phyloP scores from a whole-genome alignment of 352 stramenopile species.

The Pythium sp. region DNA sequence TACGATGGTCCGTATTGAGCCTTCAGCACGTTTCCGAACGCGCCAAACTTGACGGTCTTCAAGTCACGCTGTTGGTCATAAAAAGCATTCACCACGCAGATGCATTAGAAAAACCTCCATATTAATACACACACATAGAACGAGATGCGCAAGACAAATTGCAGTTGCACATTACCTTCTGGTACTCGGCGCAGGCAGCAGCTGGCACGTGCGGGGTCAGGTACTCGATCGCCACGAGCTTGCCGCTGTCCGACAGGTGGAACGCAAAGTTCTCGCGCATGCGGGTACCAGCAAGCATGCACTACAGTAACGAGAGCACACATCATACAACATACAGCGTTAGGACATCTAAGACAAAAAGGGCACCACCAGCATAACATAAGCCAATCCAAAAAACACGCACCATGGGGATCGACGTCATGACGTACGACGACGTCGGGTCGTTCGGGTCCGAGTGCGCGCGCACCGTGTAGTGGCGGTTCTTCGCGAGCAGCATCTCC shows the following conservation, averaged over 20 bases:
- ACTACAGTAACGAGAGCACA: conserved; percentile 25
- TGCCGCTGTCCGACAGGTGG: conserved; percentile 72
- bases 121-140: too few species aligned
- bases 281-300: conserved; percentile 65
- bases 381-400: neutral
- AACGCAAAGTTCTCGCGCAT: conserved; percentile 83
- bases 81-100: neutral
- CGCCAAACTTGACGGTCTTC: conserved; percentile 56
- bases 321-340: neutral
- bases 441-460: conserved; percentile 58
- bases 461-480: conserved; percentile 67
- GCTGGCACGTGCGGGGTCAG: conserved; percentile 55
- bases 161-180: conserved; percentile 30
- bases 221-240: conserved; percentile 82
- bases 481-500: conserved; percentile 39
- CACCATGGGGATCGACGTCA: conserved; percentile 75
- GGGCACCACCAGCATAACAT: neutral
- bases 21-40: conserved; percentile 56
- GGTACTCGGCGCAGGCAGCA: conserved; percentile 41
- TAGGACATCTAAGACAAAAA: neutral
- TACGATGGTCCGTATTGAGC: conserved; percentile 64
- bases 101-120: neutral
- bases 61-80: conserved; percentile 33
- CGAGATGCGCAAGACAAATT: too few species aligned
- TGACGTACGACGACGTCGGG: conserved; percentile 60